Conservation (phyloP, 805 yeast genomes). For the Helenozyma rhizophorensis region DNA sequence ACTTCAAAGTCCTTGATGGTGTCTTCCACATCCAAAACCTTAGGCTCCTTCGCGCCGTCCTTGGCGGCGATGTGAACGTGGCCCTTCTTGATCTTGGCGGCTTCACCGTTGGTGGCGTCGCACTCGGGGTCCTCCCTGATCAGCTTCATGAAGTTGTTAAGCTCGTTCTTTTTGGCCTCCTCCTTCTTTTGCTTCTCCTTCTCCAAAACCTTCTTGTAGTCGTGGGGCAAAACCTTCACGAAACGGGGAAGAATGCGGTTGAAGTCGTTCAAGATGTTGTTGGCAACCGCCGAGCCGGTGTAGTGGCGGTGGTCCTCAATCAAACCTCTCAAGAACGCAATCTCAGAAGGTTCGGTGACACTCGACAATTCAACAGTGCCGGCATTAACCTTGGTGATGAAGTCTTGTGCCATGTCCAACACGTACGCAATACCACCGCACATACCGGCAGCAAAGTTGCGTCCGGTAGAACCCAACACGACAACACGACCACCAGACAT, state of each 20-base stretch:
- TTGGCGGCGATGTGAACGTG: conserved; percentile 36
- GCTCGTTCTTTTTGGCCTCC: conserved; percentile 63
- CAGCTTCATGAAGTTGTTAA: conserved; percentile 59
- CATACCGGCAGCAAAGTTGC: conserved; percentile 97
- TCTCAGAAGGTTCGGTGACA: conserved; percentile 82
- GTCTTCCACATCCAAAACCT: conserved; percentile 86
- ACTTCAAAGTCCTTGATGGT: conserved; percentile 66
- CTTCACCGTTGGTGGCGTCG: conserved; percentile 88
- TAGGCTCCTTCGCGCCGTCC: conserved; percentile 57
- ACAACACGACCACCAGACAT: conserved; percentile 99
- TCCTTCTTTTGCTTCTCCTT: conserved; percentile 63
- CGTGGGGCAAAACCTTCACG: conserved; percentile 89
- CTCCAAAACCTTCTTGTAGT: conserved; percentile 85
- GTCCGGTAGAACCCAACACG: conserved; percentile 85
- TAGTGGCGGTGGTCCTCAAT: conserved; percentile 94
- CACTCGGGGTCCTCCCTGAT: conserved; percentile 79
- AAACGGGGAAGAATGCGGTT: conserved; percentile 83
- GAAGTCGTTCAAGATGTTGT: conserved; percentile 76
- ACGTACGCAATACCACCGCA: conserved; percentile 99
- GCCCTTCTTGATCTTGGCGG: conserved; percentile 51
- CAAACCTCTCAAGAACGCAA: conserved; percentile 88
- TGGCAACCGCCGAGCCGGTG: conserved; percentile 90
- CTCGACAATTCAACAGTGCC: conserved; percentile 78
- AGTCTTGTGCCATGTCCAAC: conserved; percentile 91
- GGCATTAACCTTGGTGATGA: conserved; percentile 69